phyloP scores from a whole-genome alignment of 768 basidiomycete genomes.

The Trichaptum fuscoviolaceum region DNA sequence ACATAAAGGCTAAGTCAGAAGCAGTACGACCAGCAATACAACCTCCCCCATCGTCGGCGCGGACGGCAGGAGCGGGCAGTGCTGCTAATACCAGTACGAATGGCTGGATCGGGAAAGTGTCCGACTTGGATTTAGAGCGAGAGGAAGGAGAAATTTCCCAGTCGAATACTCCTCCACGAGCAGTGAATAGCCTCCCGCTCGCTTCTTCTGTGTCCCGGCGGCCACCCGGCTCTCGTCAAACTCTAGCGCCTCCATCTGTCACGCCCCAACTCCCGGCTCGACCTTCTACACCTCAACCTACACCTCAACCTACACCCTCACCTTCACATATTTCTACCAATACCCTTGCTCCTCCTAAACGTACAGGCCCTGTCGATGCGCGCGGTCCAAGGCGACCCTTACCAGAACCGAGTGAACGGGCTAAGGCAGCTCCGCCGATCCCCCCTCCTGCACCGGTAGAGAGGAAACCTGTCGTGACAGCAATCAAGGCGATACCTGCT shows the following conservation, averaged over 20 bases:
- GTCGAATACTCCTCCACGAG: slow-evolving; percentile 14
- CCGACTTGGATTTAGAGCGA: slow-evolving; percentile 22
- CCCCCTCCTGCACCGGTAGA: slow-evolving; percentile 23
- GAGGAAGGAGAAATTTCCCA: slow-evolving; percentile 19
- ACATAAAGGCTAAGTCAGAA: slow-evolving; percentile 2
- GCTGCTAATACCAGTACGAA: slow-evolving; percentile 33
- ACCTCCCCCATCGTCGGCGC: neutral
- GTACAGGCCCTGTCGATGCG: slow-evolving; percentile 22
- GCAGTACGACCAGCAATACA: neutral
- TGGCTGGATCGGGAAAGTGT: slow-evolving; percentile 35
- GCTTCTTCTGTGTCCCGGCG: slow-evolving; percentile 27
- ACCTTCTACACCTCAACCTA: slow-evolving; percentile 8
- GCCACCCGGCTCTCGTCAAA: slow-evolving; percentile 46
- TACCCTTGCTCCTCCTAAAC: slow-evolving; percentile 19
- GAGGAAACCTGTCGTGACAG: slow-evolving; percentile 16
- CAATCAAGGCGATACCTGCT: slow-evolving; percentile 19
- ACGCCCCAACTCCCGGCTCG: slow-evolving; percentile 14
- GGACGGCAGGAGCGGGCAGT: slow-evolving; percentile 13
- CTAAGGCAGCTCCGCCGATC: slow-evolving; percentile 27
- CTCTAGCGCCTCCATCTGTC: slow-evolving; percentile 28
- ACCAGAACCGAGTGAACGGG: slow-evolving; percentile 27
- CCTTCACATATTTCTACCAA: slow-evolving; percentile 12
- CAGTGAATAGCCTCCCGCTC: slow-evolving; percentile 5
- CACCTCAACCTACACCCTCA: slow-evolving; percentile 13
- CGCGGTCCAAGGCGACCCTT: slow-evolving; percentile 24